These are phyloP conservation scores for Eucalyptus leucophloia DNA, from an alignment of 345 rosid genomes.

Conservation along the genomic window DNA sequence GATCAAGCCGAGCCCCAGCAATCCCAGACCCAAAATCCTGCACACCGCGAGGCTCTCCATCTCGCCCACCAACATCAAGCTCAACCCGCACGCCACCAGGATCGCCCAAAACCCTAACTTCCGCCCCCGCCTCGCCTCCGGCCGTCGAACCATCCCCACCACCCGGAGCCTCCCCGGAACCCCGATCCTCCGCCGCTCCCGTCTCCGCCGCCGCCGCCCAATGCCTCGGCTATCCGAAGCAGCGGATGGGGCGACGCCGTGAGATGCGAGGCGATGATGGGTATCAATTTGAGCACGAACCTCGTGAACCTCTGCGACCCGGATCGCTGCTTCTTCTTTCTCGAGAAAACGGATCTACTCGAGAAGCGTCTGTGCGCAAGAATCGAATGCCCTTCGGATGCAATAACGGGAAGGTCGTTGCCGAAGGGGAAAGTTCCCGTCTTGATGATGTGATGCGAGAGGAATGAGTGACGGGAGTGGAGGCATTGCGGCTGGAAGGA, in stretches of 20 bases:
- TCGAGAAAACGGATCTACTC: conserved; percentile 2
- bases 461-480: not conserved
- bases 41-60: conserved; percentile 2
- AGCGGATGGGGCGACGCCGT: conserved; percentile 33
- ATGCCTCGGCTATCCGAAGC: conserved; percentile 8
- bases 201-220: conserved; percentile 9
- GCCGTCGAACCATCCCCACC: conserved; percentile 18
- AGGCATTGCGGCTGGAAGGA: not conserved
- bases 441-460: not conserved
- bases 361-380: not conserved
- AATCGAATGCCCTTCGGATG: not conserved
- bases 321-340: conserved; percentile 13
- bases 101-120: conserved; percentile 1
- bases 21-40: conserved; percentile 15
- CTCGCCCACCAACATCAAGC: conserved; percentile 8
- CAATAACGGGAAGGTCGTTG: not conserved
- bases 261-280: conserved; percentile 21
- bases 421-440: not conserved
- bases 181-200: conserved; percentile 8
- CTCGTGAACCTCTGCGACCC: conserved; percentile 6
- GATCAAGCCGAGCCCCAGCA: not conserved
- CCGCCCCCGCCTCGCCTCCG: conserved; percentile 14
- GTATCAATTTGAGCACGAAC: conserved; percentile 13
- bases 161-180: conserved; percentile 18
- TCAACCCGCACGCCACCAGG: conserved; percentile 9